Evolutionary conservation across 768 basidiomycete genomes (phyloP).

Genomic region (Mycena crocata): DNA sequence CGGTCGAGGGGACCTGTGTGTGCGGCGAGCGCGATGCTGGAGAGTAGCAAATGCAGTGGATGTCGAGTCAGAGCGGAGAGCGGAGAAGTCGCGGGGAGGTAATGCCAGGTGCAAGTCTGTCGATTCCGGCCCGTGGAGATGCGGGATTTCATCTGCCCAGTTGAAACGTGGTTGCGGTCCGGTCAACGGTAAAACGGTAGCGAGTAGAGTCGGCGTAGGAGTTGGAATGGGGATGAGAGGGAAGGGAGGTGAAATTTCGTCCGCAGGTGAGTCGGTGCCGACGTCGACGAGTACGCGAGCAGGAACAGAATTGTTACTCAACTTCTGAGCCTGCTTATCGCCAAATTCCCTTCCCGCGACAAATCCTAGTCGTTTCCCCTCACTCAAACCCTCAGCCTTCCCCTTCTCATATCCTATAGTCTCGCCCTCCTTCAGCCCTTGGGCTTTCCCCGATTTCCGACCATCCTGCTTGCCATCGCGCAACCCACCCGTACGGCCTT

Average conservation of each 20-base stretch:
- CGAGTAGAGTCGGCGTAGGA: not conserved
- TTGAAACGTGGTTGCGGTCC: not conserved
- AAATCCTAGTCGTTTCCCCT: slow-evolving; percentile 12
- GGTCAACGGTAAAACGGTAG: not conserved
- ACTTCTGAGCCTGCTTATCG: slow-evolving; percentile 7
- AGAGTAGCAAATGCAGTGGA: slow-evolving; percentile 3
- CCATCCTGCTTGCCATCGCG: slow-evolving; percentile 15
- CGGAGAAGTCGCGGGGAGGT: slow-evolving; percentile 9
- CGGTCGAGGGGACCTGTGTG: not conserved
- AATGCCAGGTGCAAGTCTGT: not conserved
- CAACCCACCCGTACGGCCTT: not conserved
- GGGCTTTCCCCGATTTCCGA: slow-evolving; percentile 2
- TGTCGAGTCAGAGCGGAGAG: not conserved
- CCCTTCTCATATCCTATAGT: slow-evolving; percentile 5
- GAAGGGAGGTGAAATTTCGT: not conserved
- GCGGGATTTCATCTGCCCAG: slow-evolving; percentile 1
- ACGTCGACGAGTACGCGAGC: not conserved
- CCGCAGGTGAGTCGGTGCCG: slow-evolving; percentile 5
- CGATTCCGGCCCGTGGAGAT: not conserved
- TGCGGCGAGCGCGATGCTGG: slow-evolving; percentile 1
- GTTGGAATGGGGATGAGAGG: not conserved
- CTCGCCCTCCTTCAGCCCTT: slow-evolving; percentile 12
- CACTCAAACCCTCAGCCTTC: not conserved
- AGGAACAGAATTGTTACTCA: not conserved
- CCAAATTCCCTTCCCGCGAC: slow-evolving; percentile 16